phyloP scores from a whole-genome alignment of 2,329 filamentous ascomycete species.

The Dactylellina haptotyla region DNA sequence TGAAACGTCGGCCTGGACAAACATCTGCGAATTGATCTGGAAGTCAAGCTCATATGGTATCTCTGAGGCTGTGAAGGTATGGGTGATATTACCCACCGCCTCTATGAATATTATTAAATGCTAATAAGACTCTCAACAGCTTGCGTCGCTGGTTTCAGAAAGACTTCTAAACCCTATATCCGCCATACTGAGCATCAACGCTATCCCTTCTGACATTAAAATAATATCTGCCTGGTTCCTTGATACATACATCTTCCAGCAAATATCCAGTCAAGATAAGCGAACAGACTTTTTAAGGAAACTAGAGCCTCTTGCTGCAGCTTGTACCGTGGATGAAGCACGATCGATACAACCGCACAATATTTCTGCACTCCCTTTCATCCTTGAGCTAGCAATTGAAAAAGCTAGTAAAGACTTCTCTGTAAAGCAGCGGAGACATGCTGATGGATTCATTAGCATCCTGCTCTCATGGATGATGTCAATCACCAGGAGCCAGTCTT shows the following conservation, averaged over 20 bases:
- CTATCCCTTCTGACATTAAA: slow-evolving; percentile 17
- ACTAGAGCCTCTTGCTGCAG: slow-evolving; percentile 22
- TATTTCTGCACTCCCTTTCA: slow-evolving; percentile 7
- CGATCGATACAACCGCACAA: background rate
- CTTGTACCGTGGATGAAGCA: background rate
- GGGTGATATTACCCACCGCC: background rate
- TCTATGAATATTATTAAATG: background rate
- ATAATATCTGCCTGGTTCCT: slow-evolving; percentile 25
- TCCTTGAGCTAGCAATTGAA: slow-evolving; percentile 36
- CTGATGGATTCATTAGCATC: slow-evolving; percentile 42
- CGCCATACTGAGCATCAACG: slow-evolving; percentile 30
- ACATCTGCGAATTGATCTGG: slow-evolving; percentile 38
- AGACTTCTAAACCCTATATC: slow-evolving; percentile 30
- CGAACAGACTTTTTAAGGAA: slow-evolving; percentile 13
- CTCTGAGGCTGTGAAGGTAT: slow-evolving; percentile 29
- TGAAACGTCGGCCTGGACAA: slow-evolving; percentile 20
- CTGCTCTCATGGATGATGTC: slow-evolving; percentile 50
- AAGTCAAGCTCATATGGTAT: slow-evolving; percentile 41
- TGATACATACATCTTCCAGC: slow-evolving; percentile 37
- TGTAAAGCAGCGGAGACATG: slow-evolving; percentile 37
- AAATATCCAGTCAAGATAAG: slow-evolving; percentile 31
- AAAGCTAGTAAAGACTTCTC: slow-evolving; percentile 45
- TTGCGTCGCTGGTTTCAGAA: slow-evolving; percentile 28
- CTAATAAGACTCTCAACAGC: slow-evolving; percentile 17
- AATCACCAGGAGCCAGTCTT: slow-evolving; percentile 8